phyloP scores from a whole-genome alignment of 139 green algal genomes.

The Diplosphaera chodatii region DNA sequence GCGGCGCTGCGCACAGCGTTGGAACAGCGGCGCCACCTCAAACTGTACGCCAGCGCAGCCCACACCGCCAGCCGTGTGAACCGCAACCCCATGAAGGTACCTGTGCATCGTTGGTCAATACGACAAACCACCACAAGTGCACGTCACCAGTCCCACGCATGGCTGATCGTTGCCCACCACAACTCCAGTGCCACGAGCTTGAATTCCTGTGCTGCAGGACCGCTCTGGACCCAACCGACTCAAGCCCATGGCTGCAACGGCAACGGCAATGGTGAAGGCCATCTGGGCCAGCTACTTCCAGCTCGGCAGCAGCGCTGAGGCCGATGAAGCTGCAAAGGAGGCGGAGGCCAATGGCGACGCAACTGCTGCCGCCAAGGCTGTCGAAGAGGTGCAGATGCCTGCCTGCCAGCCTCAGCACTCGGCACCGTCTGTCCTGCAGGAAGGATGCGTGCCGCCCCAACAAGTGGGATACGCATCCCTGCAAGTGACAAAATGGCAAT shows the following conservation, averaged over 20 bases:
- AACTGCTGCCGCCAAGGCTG: slow-evolving; percentile 4
- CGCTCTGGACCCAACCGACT: slow-evolving; percentile 23
- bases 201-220: too few relatives aligned
- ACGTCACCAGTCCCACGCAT: too few relatives aligned
- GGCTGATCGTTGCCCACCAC: too few relatives aligned
- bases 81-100: slow-evolving; percentile 67
- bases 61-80: slow-evolving; percentile 36
- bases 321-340: slow-evolving; percentile 17
- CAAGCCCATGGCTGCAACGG: slow-evolving; percentile 89
- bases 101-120: too few relatives aligned
- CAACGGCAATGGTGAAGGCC: slow-evolving; percentile 82
- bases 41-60: slow-evolving; percentile 67
- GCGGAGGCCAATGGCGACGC: slow-evolving; percentile 2
- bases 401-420: too few relatives aligned
- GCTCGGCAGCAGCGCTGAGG: slow-evolving; percentile 1
- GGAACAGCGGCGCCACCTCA: slow-evolving; percentile 63
- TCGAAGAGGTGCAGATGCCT: slow-evolving; percentile 1
- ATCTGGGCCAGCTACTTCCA: slow-evolving; percentile 80
- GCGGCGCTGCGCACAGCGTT: slow-evolving; percentile 60
- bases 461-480: too few relatives aligned
- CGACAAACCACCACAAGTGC: too few relatives aligned
- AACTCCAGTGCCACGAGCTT: too few relatives aligned
- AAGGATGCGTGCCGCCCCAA: too few relatives aligned
- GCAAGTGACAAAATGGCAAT: too few relatives aligned
- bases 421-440: too few relatives aligned